Percentiles rank a stretch among this genome's conserved stretches.
Evolutionary conservation across 306 rosid genomes (phyloP).

Genomic region (Cucurbita pepo): DNA sequence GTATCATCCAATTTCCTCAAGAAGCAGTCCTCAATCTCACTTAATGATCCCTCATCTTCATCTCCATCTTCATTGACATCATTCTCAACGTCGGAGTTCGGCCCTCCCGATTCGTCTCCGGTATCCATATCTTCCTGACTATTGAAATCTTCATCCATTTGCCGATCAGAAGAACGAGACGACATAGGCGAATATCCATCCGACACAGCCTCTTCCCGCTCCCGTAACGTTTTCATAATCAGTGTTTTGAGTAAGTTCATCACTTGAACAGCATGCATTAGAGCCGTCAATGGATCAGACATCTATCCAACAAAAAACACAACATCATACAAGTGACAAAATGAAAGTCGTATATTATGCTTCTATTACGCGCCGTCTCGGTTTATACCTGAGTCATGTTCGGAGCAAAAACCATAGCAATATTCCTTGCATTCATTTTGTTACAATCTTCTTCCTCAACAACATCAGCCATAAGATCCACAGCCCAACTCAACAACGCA

Average conservation of each 20-base stretch:
- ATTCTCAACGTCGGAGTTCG: constrained; percentile 25
- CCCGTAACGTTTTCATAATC: constrained; percentile 58
- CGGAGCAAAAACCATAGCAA: constrained; percentile 96
- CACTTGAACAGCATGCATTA: constrained; percentile 99
- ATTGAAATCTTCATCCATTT: constrained; percentile 45
- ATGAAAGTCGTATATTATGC: background rate
- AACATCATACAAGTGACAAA: background rate
- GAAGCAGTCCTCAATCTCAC: constrained; percentile 59
- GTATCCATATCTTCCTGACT: constrained; percentile 65
- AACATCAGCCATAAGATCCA: constrained; percentile 92
- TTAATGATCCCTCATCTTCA: constrained; percentile 30
- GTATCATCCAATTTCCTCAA: constrained; percentile 34
- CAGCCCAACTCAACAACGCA: constrained; percentile 71
- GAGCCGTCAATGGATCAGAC: constrained; percentile 97
- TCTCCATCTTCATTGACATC: constrained; percentile 29
- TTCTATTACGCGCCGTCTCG: background rate
- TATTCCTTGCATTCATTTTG: constrained; percentile 92
- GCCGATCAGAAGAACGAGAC: constrained; percentile 41
- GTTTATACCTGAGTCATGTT: constrained; percentile 83
- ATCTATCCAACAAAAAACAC: constrained; percentile 37
- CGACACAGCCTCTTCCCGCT: constrained; percentile 52
- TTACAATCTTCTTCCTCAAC: constrained; percentile 79
- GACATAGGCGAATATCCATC: constrained; percentile 71
- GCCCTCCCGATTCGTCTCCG: constrained; percentile 38
- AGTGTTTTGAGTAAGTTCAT: constrained; percentile 91